Evolutionary conservation across 1,139 yeast species (phyloP).

Genomic region (Protomyces arabidopsidicola): DNA sequence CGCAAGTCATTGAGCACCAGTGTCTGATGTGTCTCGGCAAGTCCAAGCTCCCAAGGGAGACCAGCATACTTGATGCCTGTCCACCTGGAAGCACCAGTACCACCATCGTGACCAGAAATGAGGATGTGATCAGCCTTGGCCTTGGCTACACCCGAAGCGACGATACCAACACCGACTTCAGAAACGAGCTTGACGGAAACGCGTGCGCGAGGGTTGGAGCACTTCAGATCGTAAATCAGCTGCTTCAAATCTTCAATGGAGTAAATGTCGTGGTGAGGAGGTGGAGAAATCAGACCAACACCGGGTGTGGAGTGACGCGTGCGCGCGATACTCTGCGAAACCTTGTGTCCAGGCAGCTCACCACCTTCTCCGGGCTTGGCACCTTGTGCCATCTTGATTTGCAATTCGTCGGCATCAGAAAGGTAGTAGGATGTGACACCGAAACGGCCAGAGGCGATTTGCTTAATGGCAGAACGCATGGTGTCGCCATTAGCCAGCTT

Average conservation of each 20-base stretch:
- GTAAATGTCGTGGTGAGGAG: constrained; percentile 97
- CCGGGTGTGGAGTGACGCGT: constrained; percentile 97
- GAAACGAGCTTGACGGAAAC: constrained; percentile 94
- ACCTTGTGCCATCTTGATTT: constrained; percentile 98
- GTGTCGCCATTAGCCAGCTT: constrained; percentile 82
- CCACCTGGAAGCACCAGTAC: constrained; percentile 99
- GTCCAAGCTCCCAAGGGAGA: constrained; percentile 97
- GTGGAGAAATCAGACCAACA: constrained; percentile 95
- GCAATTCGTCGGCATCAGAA: constrained; percentile 95
- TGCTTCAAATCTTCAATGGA: constrained; percentile 97
- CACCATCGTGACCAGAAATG: constrained; percentile 98
- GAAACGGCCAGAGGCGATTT: constrained; percentile 95
- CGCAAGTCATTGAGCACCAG: constrained; percentile 90
- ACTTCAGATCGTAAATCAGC: constrained; percentile 90
- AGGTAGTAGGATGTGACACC: constrained; percentile 95
- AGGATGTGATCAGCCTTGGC: constrained; percentile 96
- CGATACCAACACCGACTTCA: constrained; percentile 98
- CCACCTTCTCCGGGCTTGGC: constrained; percentile 99
- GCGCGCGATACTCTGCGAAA: constrained; percentile 79
- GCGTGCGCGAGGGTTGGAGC: constrained; percentile 95
- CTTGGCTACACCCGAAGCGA: constrained; percentile 98
- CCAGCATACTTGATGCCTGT: constrained; percentile 97
- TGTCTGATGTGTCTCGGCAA: constrained; percentile 97
- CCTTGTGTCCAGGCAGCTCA: constrained; percentile 95
- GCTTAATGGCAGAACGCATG: constrained; percentile 96